These are phyloP conservation scores for Cladophialophora exuberans DNA, from an alignment of 2,329 filamentous ascomycete species.

Conservation along the genomic window DNA sequence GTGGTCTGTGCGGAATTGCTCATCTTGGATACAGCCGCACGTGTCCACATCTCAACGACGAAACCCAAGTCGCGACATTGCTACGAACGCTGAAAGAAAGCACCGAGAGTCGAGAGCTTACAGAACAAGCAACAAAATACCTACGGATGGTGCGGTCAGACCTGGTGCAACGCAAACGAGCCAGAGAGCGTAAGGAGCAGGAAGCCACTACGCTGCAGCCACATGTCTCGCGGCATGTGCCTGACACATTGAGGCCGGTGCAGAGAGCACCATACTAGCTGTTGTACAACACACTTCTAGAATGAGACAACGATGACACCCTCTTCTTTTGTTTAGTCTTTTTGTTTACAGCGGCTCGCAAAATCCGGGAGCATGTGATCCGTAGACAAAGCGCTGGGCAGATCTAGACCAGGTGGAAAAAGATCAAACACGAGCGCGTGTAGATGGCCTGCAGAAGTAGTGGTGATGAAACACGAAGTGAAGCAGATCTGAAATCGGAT, in stretches of 20 bases:
- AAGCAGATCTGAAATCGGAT: constrained; percentile 3
- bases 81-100: constrained; percentile 64
- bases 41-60: constrained; percentile 66
- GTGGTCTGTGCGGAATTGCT: constrained; percentile 66
- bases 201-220: constrained; percentile 8
- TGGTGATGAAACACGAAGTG: not conserved
- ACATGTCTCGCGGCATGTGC: too few species aligned
- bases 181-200: constrained; percentile 29
- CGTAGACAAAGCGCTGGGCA: too few species aligned
- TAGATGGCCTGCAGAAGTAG: not conserved
- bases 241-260: too few species aligned
- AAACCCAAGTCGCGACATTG: constrained; percentile 67
- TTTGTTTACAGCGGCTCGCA: too few species aligned
- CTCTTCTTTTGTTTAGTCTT: too few species aligned
- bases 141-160: constrained; percentile 60
- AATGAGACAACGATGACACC: too few species aligned
- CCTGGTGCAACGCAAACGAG: constrained; percentile 57
- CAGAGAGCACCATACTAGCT: too few species aligned
- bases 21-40: constrained; percentile 60
- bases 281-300: too few species aligned
- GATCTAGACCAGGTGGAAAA: not conserved
- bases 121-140: constrained; percentile 60
- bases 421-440: not conserved
- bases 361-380: too few species aligned
- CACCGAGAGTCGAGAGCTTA: constrained; percentile 57